A percentile compares a stretch with the other conserved stretches of the same genome.
These are phyloP conservation scores for Mentha longifolia DNA, from an alignment of 257 asterid species.

Conservation along the genomic window DNA sequence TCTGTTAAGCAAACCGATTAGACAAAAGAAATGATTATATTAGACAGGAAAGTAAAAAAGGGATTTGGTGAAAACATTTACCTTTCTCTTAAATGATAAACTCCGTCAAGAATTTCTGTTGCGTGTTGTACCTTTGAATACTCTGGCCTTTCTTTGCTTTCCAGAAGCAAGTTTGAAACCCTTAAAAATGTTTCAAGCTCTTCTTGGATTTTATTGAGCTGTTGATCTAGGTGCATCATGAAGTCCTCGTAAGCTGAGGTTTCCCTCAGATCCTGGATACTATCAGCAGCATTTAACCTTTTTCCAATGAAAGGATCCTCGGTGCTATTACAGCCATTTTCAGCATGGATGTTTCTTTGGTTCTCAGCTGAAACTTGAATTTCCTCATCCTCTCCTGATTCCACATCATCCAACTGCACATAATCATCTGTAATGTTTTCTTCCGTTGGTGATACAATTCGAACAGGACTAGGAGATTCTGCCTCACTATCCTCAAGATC, in stretches of 20 bases:
- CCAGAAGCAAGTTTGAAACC: conserved; percentile 58
- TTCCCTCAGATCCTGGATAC: conserved; percentile 36
- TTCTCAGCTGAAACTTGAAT: conserved; percentile 34
- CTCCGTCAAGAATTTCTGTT: conserved; percentile 57
- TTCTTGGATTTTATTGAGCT: conserved; percentile 64
- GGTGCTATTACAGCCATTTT: conserved; percentile 33
- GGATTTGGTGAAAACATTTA: conserved; percentile 29
- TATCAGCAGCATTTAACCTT: conserved; percentile 34
- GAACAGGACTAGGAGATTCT: conserved; percentile 50
- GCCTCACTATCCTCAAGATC: conserved; percentile 56
- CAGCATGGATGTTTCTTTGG: conserved; percentile 29
- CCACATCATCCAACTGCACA: conserved; percentile 32
- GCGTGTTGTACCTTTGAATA: conserved; percentile 57
- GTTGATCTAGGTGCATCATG: conserved; percentile 61
- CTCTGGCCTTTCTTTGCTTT: conserved; percentile 53
- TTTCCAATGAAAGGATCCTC: conserved; percentile 35
- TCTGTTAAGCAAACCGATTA: conserved; percentile 44
- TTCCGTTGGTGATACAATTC: conserved; percentile 68
- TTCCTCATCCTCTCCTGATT: conserved; percentile 39
- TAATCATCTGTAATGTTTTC: conserved; percentile 40
- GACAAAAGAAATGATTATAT: not conserved
- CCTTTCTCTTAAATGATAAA: conserved; percentile 72
- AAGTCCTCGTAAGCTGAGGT: conserved; percentile 63
- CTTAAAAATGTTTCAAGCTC: conserved; percentile 68
- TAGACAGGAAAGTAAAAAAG: not conserved